phyloP scores from a whole-genome alignment of 371 early-diverging fungal species.

The Lichtheimia corymbifera region DNA sequence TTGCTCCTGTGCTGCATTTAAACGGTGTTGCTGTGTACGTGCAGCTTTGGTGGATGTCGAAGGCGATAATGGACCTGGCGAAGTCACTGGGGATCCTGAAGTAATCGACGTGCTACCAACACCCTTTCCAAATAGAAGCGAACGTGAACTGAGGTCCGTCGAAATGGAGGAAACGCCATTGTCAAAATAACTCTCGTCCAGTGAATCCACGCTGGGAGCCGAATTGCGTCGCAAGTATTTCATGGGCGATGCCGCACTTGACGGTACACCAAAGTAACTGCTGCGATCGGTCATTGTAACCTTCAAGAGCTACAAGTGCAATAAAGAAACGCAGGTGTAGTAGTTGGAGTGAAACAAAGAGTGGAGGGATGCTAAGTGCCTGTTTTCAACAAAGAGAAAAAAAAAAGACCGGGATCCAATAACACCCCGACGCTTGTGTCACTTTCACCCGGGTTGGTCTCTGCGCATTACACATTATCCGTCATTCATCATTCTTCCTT shows the following conservation, averaged over 20 bases:
- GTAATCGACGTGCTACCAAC: neutral
- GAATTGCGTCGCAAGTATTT: slow-evolving; percentile 35
- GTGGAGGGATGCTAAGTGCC: too few relatives aligned
- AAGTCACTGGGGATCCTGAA: neutral
- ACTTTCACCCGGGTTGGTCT: too few relatives aligned
- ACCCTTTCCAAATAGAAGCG: slow-evolving; percentile 6
- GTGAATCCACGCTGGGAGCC: slow-evolving; percentile 24
- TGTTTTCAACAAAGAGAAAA: too few relatives aligned
- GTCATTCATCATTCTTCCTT: too few relatives aligned
- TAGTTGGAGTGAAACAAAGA: too few relatives aligned
- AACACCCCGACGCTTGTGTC: too few relatives aligned
- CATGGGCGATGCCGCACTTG: slow-evolving; percentile 14
- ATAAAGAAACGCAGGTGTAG: too few relatives aligned
- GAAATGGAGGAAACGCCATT: neutral
- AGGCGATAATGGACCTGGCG: slow-evolving; percentile 20
- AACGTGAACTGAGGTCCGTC: slow-evolving; percentile 6
- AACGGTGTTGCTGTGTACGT: slow-evolving; percentile 42
- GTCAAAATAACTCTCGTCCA: slow-evolving; percentile 26
- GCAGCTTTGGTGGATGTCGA: slow-evolving; percentile 20
- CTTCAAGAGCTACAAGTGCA: neutral
- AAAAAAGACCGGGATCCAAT: too few relatives aligned
- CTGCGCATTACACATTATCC: too few relatives aligned
- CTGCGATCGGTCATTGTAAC: slow-evolving; percentile 14
- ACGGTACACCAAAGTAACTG: slow-evolving; percentile 11
- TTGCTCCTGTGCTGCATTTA: slow-evolving; percentile 59